These are phyloP conservation scores for Fusarium proliferatum DNA, from an alignment of 2,329 filamentous ascomycete species.

Conservation along the genomic window DNA sequence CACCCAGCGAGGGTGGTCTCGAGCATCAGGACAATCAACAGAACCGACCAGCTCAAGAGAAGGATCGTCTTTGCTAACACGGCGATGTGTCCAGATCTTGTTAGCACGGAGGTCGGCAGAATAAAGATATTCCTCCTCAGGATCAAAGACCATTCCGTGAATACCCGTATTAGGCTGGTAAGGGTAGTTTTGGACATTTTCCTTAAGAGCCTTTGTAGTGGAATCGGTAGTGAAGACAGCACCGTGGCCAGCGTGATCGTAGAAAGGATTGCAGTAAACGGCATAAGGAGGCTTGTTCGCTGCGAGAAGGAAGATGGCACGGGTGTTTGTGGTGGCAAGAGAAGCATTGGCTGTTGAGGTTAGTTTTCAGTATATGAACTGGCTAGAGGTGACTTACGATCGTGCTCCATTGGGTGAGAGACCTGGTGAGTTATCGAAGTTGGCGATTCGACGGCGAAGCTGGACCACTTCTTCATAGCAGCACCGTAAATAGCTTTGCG, in stretches of 20 bases:
- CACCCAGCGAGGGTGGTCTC: conserved; percentile 89
- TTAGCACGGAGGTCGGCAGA: conserved; percentile 82
- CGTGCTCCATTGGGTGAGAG: conserved; percentile 79
- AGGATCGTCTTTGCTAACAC: conserved; percentile 57
- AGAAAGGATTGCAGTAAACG: conserved; percentile 92
- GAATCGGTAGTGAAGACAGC: conserved; percentile 76
- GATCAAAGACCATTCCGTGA: conserved; percentile 85
- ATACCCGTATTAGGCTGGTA: conserved; percentile 78
- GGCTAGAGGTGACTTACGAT: conserved; percentile 66
- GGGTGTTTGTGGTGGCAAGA: conserved; percentile 79
- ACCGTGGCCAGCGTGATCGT: conserved; percentile 83
- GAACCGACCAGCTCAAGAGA: conserved; percentile 75
- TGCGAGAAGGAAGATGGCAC: conserved; percentile 89
- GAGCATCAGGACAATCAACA: conserved; percentile 74
- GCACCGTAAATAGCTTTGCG: conserved; percentile 89
- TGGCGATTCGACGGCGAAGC: conserved; percentile 79
- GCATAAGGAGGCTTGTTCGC: conserved; percentile 80
- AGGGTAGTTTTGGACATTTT: conserved; percentile 78
- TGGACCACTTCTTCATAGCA: conserved; percentile 94
- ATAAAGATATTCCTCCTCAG: conserved; percentile 79
- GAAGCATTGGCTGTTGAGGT: conserved; percentile 69
- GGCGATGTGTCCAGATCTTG: conserved; percentile 87
- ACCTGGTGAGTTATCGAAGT: conserved; percentile 79
- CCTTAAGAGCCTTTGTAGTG: conserved; percentile 64
- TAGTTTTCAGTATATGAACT: conserved; percentile 4